Percentiles rank a stretch among this genome's conserved stretches.
phyloP scores from a whole-genome alignment of 2,329 filamentous ascomycete species.

The Talaromyces albobiverticillius region DNA sequence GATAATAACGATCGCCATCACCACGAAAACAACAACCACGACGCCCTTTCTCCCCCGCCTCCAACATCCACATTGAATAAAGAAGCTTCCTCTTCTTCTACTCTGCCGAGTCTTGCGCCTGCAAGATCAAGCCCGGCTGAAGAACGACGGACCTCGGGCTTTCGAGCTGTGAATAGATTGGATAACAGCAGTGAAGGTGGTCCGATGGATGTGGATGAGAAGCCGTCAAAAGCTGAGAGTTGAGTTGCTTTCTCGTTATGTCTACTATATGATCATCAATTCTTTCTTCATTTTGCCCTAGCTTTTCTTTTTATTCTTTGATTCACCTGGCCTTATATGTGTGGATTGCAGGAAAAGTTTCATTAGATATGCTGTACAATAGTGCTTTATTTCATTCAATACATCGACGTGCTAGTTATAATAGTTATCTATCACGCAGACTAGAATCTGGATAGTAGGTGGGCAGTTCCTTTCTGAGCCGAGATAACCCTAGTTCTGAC shows the following conservation, averaged over 20 bases:
- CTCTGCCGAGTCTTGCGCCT: constrained; percentile 33
- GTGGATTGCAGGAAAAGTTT: too few relatives aligned
- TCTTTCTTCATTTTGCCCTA: not conserved
- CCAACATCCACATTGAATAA: not conserved
- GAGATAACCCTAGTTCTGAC: too few relatives aligned
- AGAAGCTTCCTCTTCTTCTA: constrained; percentile 15
- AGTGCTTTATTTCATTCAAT: not conserved
- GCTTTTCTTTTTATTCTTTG: not conserved
- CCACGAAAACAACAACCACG: constrained; percentile 21
- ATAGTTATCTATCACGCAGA: too few relatives aligned
- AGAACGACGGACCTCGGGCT: constrained; percentile 36
- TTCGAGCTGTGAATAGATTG: constrained; percentile 28
- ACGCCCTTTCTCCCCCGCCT: constrained; percentile 20
- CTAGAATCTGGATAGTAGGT: too few relatives aligned
- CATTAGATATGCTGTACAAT: constrained; percentile 11
- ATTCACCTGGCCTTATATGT: constrained; percentile 13
- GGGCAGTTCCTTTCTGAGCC: too few relatives aligned
- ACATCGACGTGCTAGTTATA: too few relatives aligned
- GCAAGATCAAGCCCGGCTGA: constrained; percentile 27
- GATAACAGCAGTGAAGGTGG: constrained; percentile 28
- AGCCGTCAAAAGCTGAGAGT: constrained; percentile 33
- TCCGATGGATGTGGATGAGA: constrained; percentile 34
- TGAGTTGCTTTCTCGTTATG: constrained; percentile 11
- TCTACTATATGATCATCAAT: not conserved
- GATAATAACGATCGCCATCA: constrained; percentile 17